A percentile compares a stretch with the other conserved stretches of the same genome.
These are phyloP conservation scores for Moelleriella libera DNA, from an alignment of 2,329 filamentous ascomycete species.

Conservation along the genomic window DNA sequence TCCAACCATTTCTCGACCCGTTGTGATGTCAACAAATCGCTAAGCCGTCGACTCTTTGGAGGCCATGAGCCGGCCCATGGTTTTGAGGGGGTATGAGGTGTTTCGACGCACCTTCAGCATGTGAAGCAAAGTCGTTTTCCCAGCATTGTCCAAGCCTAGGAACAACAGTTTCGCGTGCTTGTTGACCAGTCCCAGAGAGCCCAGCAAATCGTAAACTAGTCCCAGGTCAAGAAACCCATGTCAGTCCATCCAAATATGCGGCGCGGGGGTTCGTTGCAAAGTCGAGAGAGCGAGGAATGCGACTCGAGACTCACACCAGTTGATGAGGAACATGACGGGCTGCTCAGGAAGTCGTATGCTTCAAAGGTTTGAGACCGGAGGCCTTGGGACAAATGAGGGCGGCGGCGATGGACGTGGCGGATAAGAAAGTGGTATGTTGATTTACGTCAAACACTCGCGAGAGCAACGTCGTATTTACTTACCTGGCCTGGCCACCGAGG, in stretches of 20 bases:
- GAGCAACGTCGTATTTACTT: not conserved
- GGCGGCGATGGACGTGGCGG: not conserved
- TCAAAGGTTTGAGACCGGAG: not conserved
- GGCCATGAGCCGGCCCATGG: too few species aligned
- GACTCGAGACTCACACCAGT: slow-evolving; percentile 64
- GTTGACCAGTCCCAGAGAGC: slow-evolving; percentile 77
- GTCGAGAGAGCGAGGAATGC: slow-evolving; percentile 3
- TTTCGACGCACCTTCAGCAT: slow-evolving; percentile 68
- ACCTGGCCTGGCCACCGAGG: too few species aligned
- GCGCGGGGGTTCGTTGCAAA: not conserved
- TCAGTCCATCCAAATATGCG: slow-evolving; percentile 11
- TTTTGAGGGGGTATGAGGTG: not conserved
- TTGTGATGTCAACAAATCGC: too few species aligned
- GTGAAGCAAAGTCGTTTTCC: slow-evolving; percentile 86
- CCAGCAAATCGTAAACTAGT: slow-evolving; percentile 73
- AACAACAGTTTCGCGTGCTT: slow-evolving; percentile 94
- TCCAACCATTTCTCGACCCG: too few species aligned
- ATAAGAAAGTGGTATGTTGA: not conserved
- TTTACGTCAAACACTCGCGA: not conserved
- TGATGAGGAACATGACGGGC: slow-evolving; percentile 75
- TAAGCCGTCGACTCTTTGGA: too few species aligned
- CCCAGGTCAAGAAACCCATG: slow-evolving; percentile 11
- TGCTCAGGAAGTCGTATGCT: not conserved
- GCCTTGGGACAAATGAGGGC: not conserved
- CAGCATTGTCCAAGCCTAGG: slow-evolving; percentile 85